A percentile compares a stretch with the other conserved stretches of the same genome.
phyloP scores from a whole-genome alignment of 2,329 filamentous ascomycete genomes.

The Colletotrichum cuscutae region DNA sequence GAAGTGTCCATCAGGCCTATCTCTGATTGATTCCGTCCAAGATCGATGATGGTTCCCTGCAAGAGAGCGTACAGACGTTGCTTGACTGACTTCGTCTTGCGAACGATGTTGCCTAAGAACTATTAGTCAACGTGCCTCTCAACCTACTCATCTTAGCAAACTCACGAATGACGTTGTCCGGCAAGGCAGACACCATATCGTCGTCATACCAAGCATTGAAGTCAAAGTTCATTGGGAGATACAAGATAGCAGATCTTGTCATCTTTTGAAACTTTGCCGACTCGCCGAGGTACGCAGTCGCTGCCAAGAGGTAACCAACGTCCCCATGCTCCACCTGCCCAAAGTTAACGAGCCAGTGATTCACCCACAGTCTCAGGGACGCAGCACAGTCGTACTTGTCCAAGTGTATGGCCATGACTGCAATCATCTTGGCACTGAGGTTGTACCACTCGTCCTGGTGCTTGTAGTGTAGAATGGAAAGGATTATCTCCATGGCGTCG shows the following conservation, averaged over 20 bases:
- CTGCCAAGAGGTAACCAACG: neutral
- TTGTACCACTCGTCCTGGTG: neutral
- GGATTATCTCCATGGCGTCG: conserved; percentile 5
- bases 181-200: neutral
- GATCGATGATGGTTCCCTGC: neutral
- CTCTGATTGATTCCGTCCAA: neutral
- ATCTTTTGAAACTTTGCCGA: neutral
- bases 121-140: neutral
- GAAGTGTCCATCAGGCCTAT: neutral
- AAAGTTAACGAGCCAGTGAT: neutral
- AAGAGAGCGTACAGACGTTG: neutral
- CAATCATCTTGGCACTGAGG: neutral
- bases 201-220: neutral
- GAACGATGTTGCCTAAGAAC: neutral
- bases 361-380: neutral
- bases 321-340: neutral
- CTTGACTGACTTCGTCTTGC: neutral
- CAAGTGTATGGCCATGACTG: neutral
- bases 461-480: neutral
- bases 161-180: neutral
- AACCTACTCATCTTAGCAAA: neutral
- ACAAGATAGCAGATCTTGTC: neutral
- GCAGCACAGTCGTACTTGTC: neutral
- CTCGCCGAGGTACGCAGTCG: neutral
- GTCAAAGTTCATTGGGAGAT: neutral